Percentiles rank a stretch among this genome's conserved stretches.
phyloP scores from a whole-genome alignment of 805 yeast species.

The Sugiyamaella smithiae region DNA sequence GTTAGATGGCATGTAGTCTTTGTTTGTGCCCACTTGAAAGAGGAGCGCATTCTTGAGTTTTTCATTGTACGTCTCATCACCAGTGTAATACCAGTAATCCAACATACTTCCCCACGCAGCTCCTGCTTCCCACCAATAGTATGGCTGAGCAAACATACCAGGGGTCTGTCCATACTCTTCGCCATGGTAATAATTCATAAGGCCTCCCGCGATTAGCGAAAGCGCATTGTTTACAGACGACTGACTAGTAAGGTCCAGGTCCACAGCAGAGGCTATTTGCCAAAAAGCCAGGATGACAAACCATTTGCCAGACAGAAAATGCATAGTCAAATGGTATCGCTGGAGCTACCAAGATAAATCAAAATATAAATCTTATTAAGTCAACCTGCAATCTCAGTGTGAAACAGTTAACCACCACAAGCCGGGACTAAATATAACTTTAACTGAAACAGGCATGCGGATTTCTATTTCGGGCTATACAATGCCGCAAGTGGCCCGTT shows the following conservation, averaged over 20 bases:
- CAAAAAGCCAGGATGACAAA: too few relatives aligned
- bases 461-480: too few relatives aligned
- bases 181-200: conserved; percentile 69
- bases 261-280: neutral
- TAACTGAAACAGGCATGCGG: too few relatives aligned
- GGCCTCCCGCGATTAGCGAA: conserved; percentile 53
- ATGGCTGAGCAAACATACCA: conserved; percentile 86
- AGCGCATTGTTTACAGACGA: conserved; percentile 52
- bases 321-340: too few relatives aligned
- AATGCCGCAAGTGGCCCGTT: too few relatives aligned
- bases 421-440: too few relatives aligned
- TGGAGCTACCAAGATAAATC: too few relatives aligned
- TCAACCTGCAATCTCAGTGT: too few relatives aligned
- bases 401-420: too few relatives aligned
- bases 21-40: conserved; percentile 69
- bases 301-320: too few relatives aligned
- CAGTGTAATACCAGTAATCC: conserved; percentile 70
- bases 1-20: conserved; percentile 81
- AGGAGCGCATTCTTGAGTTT: conserved; percentile 58
- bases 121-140: conserved; percentile 99
- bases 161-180: conserved; percentile 64
- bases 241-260: conserved; percentile 35
- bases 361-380: too few relatives aligned
- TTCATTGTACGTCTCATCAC: conserved; percentile 64
- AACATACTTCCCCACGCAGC: conserved; percentile 88